These are phyloP conservation scores for Ulmus americana DNA, from an alignment of 331 rosid species.

Conservation along the genomic window DNA sequence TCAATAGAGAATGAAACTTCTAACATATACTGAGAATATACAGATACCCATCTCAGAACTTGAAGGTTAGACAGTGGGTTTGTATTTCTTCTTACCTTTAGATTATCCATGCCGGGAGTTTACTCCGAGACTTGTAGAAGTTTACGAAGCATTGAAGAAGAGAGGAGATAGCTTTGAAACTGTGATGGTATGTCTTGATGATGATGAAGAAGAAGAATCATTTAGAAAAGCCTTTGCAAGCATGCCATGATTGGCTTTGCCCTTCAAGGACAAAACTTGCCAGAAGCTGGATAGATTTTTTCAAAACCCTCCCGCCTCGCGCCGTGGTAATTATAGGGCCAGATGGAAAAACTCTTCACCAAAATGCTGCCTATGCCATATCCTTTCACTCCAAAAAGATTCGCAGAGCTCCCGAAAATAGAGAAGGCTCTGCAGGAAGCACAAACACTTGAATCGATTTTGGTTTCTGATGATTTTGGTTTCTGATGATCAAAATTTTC, in stretches of 20 bases:
- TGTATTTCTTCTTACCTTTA: constrained; percentile 40
- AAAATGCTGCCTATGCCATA: constrained; percentile 49
- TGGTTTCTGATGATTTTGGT: too few relatives aligned
- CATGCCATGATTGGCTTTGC: constrained; percentile 61
- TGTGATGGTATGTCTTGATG: constrained; percentile 45
- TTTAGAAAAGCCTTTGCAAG: constrained; percentile 33
- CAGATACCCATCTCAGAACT: constrained; percentile 53
- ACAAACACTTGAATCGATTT: constrained; percentile 60
- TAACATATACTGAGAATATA: constrained; percentile 6
- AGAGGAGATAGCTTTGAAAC: constrained; percentile 57
- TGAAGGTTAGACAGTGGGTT: constrained; percentile 55
- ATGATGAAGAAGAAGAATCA: constrained; percentile 28
- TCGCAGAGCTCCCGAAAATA: constrained; percentile 48
- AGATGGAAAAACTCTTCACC: constrained; percentile 54
- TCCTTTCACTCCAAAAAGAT: constrained; percentile 68
- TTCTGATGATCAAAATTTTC: constrained; percentile 44
- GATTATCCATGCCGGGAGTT: constrained; percentile 23
- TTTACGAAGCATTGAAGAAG: constrained; percentile 47
- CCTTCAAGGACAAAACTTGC: constrained; percentile 43
- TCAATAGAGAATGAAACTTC: constrained; percentile 3
- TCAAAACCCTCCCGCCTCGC: constrained; percentile 50
- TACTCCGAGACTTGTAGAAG: constrained; percentile 40
- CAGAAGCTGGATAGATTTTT: constrained; percentile 40
- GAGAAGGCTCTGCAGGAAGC: constrained; percentile 51
- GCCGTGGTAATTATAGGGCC: constrained; percentile 54